Evolutionary conservation across 1,139 yeast genomes (phyloP), one percentile per base, ranked within the genome.

Genomic region (Wickerhamomyces sp.): DNA sequence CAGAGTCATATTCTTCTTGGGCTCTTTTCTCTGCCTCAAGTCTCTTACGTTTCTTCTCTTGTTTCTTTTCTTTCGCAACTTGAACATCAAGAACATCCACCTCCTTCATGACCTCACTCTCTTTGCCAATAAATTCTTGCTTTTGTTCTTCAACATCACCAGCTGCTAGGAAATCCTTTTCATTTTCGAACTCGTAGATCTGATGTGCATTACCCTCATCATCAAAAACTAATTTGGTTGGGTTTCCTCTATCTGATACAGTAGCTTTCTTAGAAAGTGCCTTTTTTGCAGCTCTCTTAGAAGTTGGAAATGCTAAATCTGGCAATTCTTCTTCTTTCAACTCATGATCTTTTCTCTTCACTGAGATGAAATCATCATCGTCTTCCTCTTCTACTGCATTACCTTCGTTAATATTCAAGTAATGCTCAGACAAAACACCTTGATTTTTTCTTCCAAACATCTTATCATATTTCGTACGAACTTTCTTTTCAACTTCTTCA

Each of bases 391-490:
- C 78, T 17, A 65, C 75, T 0, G 60, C 69, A 2, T 57, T 67
- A 6, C 51, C 60, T 3, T 62, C 72, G 10, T 55, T 51, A 63
- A 92, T 71, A 46, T 80, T 85, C 64, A 81, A 64, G 58, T 88
- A 92, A 59, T 89, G 95, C 49, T 89, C 94, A 28, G 96, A 84
- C 42, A 94, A 68, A 25, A 92, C 95, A 36, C 86, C 86, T 66
- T 94, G 98, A 61, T 92, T 94, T 62, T 86, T 75, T 60, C 99
- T 77, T 58, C 87, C 95, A 65, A 94, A 94, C 96, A 92, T 90
- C 50, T 94, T 78, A 62, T 94, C 98, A 58, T 88, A 88, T 60
- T 86, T 92, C 10, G 97, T 92, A 55, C 90, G 76, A 3, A 78
- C 81, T 50, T 76, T 76, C 49, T 72, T 70, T 28, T 63, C 60